Evolutionary conservation across 1,284 basidiomycete species (phyloP), one percentile per base, ranked within the genome.

Genomic region (Mycosarcoma maydis): DNA sequence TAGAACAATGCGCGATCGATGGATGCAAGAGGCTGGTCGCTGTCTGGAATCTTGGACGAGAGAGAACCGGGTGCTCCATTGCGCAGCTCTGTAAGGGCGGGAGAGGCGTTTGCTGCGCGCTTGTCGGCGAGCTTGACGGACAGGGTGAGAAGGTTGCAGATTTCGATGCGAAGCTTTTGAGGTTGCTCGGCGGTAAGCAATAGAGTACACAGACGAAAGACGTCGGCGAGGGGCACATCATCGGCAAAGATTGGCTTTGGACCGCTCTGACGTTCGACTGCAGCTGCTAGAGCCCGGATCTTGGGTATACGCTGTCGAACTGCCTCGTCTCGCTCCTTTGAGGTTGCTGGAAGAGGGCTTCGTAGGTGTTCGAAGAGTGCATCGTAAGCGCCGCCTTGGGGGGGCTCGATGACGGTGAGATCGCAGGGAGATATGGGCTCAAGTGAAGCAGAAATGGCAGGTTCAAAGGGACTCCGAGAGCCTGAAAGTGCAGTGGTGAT

Each of bases 1-100:
- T 70, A 79, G 30, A 80, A 70, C 23, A 77, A 55, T 4, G 77
- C 64, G 10, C 78, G 69, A 36, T 80, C 78, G 36, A 75, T 76
- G 33, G 64, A 55, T 16, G 74, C 72, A 3, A 76, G 60, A 3
- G 74, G 67, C 42, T 73, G 74, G 32, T 74, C 74, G 34, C 68
- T 69, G 42, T 76, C 74, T 13, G 56, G 51, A 9, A 66, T 58
- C 20, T 74, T 73, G 39, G 72, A 73, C 5, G 74, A 76, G 32
- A 75, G 66, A 1, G 74, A 76, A 26, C 74, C 74, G 4, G 74
- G 74, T 22, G 74, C 74, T 8, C 72, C 74, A 40, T 72, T 76
- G 37, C 74, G 53, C 17, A 69, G 66, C 44, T 76, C 74, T 10
- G 60, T 62, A 24, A 74, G 43, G 9, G 74, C 72, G 5, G 52